Base-by-base conservation (phyloP, 2,329 filamentous ascomycete genomes). In the Diplodia seriata region DNA sequence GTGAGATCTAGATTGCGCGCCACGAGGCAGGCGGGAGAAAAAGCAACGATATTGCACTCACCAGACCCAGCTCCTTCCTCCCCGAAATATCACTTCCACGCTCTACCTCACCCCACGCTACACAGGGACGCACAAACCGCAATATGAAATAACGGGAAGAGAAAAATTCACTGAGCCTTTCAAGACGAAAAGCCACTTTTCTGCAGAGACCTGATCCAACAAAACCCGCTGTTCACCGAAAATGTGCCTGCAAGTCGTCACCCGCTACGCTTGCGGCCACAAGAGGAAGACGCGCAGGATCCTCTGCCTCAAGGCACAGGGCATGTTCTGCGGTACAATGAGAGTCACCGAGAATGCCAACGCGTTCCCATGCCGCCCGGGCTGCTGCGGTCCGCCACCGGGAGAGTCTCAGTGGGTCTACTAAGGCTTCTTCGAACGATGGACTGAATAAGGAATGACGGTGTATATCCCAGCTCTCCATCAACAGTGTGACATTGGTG, bases 231-330 rank as follows among this genome's bases (percentile, higher is more conserved):
- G 18, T 8, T 23, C 2, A 11, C 11, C 36, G 36, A 38, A 1
- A 38, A 57, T 57, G 54, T 57, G 54, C 20, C 20, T 26, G 12
- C 33, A 38, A 14, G 18, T 57, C 54, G 33, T 57, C 20, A 57
- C 33, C 18, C 12, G n/a, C n/a, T 63, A 63, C 31, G 43, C 59
- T 18, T 63, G 59, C 59, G 59, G 59, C 18, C 59, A 63, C 59
- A 50, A 51, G 31, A 51, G 51, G 47, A 63, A 63, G 47, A 63
- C 47, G n/a, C 59, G 59, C 5, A 12, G 43, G 43, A 51, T 63
- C 29, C 18, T 63, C 18, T 63, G 59, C 47, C 4, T 12, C 15
- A 49, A 49, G 43, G 59, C 59, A n/a, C 43, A 51, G 18, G 59
- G 59, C 5, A 50, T 3, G 20, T 51, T 12, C 7, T 63, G 59